Base-by-base conservation (phyloP, 139 green algal genomes). In the Dunaliella primolecta region DNA sequence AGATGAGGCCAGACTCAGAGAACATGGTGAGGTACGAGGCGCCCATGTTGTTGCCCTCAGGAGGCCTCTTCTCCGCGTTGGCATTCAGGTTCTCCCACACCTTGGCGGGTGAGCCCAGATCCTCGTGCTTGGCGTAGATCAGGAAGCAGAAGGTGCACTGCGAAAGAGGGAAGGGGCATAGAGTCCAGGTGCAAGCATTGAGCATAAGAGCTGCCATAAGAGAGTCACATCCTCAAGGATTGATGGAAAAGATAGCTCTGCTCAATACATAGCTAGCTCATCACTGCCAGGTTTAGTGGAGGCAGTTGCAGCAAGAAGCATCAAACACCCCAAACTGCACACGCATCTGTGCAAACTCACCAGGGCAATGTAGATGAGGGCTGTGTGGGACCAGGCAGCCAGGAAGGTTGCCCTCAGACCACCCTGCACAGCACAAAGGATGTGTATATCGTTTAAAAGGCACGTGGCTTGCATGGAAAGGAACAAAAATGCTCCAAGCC, bases 371-470 rank as follows among this genome's bases (percentile, higher is more conserved):
- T 96, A 96, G 83, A 98, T 95, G 84, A 97, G 91, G n/a, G 90
- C 93, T 21, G 98, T 85, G 88, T 97, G 87, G n/a, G 83, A 80
- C 89, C 89, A 98, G 33, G 91, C 91, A 7, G 94, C 93, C 23
- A 94, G 82, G 89, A 98, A 98, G 38, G 96, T 98, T 36, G 96
- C 96, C 88, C 96, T 96, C n/a, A 98, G 92, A n/a, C 95, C 95
- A 33, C 96, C 96, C 27, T 92, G 81, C 1, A 36, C 75, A 7
- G n/a, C n/a, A n/a, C n/a, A n/a, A n/a, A n/a, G n/a, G n/a, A n/a
- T n/a, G n/a, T n/a, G n/a, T n/a, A n/a, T n/a, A n/a, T n/a, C n/a
- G n/a, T n/a, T n/a, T n/a, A n/a, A n/a, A n/a, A n/a, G n/a, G n/a
- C n/a, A n/a, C n/a, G n/a, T n/a, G n/a, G n/a, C n/a, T n/a, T n/a